Percentiles rank a stretch among this genome's conserved stretches.
These are phyloP conservation scores for Rhododendron vialii DNA, from an alignment of 148 eudicot species.

Conservation along the genomic window DNA sequence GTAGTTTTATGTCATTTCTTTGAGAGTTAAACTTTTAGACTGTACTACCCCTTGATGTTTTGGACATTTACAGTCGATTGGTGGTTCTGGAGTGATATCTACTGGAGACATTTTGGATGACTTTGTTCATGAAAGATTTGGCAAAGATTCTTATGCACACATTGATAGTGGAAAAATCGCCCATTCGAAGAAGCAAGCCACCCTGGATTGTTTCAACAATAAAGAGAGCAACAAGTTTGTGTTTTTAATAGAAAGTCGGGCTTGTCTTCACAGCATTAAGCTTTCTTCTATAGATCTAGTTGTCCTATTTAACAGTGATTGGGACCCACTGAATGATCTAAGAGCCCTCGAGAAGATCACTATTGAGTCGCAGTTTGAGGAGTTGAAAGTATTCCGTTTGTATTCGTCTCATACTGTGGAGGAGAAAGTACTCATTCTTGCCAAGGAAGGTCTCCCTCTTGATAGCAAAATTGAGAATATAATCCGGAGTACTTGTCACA, in stretches of 20 bases:
- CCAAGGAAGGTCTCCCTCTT: slow-evolving; percentile 49
- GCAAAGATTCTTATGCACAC: slow-evolving; percentile 56
- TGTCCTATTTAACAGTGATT: slow-evolving; percentile 62
- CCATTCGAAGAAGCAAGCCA: slow-evolving; percentile 38
- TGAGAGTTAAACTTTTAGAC: not conserved
- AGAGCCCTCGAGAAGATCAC: slow-evolving; percentile 59
- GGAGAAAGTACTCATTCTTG: slow-evolving; percentile 57
- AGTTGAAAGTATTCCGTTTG: slow-evolving; percentile 59
- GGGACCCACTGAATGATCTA: slow-evolving; percentile 69
- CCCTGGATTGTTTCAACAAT: slow-evolving; percentile 44
- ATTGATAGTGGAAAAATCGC: slow-evolving; percentile 33
- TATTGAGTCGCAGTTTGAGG: slow-evolving; percentile 47
- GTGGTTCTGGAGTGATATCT: slow-evolving; percentile 43
- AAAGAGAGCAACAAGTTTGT: slow-evolving; percentile 36
- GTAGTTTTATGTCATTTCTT: not conserved
- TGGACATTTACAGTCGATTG: slow-evolving; percentile 35
- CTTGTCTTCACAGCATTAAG: slow-evolving; percentile 53
- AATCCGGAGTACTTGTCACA: slow-evolving; percentile 38
- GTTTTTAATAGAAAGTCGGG: slow-evolving; percentile 58
- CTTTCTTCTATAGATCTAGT: slow-evolving; percentile 50
- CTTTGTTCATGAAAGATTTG: slow-evolving; percentile 54
- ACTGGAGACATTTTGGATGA: slow-evolving; percentile 66
- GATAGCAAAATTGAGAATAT: slow-evolving; percentile 33
- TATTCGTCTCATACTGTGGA: slow-evolving; percentile 65
- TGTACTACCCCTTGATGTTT: not conserved